phyloP scores from a whole-genome alignment of 192 early-diverging fungal genomes.

The Haplosporangium gracile region DNA sequence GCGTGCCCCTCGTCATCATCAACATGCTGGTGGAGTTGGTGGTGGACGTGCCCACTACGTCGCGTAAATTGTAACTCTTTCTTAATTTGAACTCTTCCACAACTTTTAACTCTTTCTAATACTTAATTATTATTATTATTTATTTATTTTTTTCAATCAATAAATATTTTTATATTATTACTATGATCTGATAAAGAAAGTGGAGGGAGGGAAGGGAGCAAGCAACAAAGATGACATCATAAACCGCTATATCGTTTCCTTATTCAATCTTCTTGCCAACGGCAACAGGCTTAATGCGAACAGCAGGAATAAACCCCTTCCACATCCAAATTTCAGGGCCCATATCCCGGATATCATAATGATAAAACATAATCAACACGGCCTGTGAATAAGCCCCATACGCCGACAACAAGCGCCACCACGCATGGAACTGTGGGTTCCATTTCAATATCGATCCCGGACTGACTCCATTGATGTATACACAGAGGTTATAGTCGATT shows the following conservation, averaged over 20 bases:
- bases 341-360: slow-evolving; percentile 3
- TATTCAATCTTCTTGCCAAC: background rate
- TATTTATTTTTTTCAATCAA: too few species aligned
- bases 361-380: slow-evolving; percentile 59
- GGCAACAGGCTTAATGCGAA: background rate
- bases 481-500: slow-evolving; percentile 22
- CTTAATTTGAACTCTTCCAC: too few species aligned
- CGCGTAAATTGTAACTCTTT: too few species aligned
- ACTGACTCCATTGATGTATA: slow-evolving; percentile 21
- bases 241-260: background rate
- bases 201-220: background rate
- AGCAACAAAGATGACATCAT: background rate
- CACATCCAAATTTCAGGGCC: background rate
- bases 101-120: too few species aligned
- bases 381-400: slow-evolving; percentile 62
- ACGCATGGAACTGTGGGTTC: slow-evolving; percentile 71
- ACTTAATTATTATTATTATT: too few species aligned
- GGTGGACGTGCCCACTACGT: too few species aligned
- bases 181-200: background rate
- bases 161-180: too few species aligned
- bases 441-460: background rate
- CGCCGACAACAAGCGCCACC: slow-evolving; percentile 69
- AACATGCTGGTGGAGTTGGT: too few species aligned
- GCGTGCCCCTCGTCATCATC: too few species aligned
- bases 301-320: slow-evolving; percentile 6